Evolutionary conservation across 1,284 basidiomycete species (phyloP).

Genomic region (Ganoderma sinense): DNA sequence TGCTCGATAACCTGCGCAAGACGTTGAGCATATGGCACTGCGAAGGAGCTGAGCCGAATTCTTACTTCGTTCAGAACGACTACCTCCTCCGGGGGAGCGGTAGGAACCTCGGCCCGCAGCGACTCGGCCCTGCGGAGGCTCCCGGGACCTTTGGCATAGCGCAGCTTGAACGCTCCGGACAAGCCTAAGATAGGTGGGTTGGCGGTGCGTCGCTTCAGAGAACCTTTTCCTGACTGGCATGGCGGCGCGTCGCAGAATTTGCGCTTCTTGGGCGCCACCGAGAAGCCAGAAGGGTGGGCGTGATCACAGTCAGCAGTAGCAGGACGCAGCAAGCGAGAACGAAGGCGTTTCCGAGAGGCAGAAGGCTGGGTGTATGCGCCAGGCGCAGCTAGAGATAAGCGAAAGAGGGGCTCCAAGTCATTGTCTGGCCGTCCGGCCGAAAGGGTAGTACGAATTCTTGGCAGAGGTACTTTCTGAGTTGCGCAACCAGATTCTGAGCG

Average conservation of each 20-base stretch:
- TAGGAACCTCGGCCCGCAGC: constrained; percentile 20
- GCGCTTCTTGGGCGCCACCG: constrained; percentile 1
- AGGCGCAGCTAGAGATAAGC: not conserved
- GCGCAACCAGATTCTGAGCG: not conserved
- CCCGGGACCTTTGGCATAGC: constrained; percentile 29
- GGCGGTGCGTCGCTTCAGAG: not conserved
- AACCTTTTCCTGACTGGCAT: not conserved
- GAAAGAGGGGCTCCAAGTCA: not conserved
- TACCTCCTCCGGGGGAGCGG: not conserved
- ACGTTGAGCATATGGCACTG: constrained; percentile 2
- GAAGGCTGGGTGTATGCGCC: not conserved
- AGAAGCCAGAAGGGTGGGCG: not conserved
- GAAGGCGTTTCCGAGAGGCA: not conserved
- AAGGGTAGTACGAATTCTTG: not conserved
- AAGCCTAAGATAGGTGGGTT: constrained; percentile 5
- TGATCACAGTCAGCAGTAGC: not conserved
- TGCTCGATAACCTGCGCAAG: not conserved
- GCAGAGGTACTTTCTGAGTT: not conserved
- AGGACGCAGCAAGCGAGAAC: not conserved
- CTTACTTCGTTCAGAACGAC: constrained; percentile 12
- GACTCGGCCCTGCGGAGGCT: constrained; percentile 34
- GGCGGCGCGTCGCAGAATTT: not conserved
- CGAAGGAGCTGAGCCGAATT: not conserved
- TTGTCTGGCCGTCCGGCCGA: not conserved
- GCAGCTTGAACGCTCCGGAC: constrained; percentile 23